Evolutionary conservation across 2,329 filamentous ascomycete species (phyloP).

Genomic region (Talaromyces sp.): DNA sequence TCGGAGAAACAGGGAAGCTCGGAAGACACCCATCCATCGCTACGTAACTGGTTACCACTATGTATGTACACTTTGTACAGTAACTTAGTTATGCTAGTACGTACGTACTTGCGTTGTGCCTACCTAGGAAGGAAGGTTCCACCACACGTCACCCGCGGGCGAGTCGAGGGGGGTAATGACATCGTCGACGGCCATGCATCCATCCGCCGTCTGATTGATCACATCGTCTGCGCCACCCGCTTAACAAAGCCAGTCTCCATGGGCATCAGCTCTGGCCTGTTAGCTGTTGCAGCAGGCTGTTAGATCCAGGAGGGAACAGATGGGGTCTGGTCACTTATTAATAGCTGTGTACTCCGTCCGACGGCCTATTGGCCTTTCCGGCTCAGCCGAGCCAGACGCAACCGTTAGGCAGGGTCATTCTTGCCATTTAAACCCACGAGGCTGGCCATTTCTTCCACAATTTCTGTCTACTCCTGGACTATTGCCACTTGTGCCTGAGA

Average conservation of each 20-base stretch:
- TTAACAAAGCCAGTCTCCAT: background rate
- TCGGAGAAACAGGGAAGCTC: conserved; percentile 9
- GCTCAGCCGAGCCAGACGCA: conserved; percentile 7
- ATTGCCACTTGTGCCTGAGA: conserved; percentile 1
- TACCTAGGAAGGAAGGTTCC: conserved; percentile 9
- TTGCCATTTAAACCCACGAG: conserved; percentile 1
- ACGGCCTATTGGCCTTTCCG: conserved; percentile 9
- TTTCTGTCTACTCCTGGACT: no score
- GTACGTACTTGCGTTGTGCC: no score
- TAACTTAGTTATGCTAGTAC: no score
- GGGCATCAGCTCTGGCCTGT: background rate
- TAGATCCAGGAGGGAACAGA: no score
- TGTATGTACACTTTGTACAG: no score
- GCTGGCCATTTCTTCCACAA: background rate
- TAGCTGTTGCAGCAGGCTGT: background rate
- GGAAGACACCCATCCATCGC: background rate
- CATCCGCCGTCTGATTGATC: conserved; percentile 9
- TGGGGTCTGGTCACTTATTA: conserved; percentile 4
- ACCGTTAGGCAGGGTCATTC: background rate
- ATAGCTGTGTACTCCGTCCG: background rate
- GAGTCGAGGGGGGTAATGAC: conserved; percentile 16
- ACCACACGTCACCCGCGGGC: background rate
- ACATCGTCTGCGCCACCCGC: conserved; percentile 14
- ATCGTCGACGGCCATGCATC: conserved; percentile 7
- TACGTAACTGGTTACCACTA: no score